Conservation (phyloP, 805 yeast species). For the Ogataea henricii region DNA sequence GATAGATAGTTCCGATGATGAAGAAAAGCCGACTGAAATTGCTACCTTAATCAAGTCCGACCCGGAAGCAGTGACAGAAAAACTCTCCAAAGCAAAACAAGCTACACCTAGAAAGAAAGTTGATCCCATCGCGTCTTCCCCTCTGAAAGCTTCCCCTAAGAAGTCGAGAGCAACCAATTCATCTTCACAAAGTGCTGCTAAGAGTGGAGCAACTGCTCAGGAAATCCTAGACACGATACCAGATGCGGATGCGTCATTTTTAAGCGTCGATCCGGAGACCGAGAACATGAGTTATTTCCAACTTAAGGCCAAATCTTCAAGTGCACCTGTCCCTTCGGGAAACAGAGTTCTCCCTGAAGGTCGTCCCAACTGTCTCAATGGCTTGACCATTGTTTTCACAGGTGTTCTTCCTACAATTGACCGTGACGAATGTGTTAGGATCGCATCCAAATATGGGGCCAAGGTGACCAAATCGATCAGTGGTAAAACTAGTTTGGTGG, state of each 20-base stretch:
- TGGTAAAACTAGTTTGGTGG: constrained; percentile 83
- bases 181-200: neutral
- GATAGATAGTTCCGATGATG: constrained; percentile 10
- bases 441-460: constrained; percentile 89
- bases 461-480: constrained; percentile 84
- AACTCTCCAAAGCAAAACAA: neutral
- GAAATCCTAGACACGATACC: constrained; percentile 66
- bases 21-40: constrained; percentile 3
- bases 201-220: constrained; percentile 43
- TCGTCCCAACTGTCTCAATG: constrained; percentile 80
- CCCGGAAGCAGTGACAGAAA: constrained; percentile 5
- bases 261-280: constrained; percentile 43
- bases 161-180: neutral
- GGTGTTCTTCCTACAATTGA: constrained; percentile 82
- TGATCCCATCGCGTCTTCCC: neutral
- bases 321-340: constrained; percentile 36
- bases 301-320: constrained; percentile 49
- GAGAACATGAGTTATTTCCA: constrained; percentile 56
- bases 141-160: neutral
- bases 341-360: constrained; percentile 71
- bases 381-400: constrained; percentile 90
- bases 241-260: constrained; percentile 59
- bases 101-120: constrained; percentile 5
- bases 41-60: neutral
- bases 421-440: constrained; percentile 69